phyloP scores from a whole-genome alignment of 2,329 filamentous ascomycete species.

The Allantophomopsis cytisporea region DNA sequence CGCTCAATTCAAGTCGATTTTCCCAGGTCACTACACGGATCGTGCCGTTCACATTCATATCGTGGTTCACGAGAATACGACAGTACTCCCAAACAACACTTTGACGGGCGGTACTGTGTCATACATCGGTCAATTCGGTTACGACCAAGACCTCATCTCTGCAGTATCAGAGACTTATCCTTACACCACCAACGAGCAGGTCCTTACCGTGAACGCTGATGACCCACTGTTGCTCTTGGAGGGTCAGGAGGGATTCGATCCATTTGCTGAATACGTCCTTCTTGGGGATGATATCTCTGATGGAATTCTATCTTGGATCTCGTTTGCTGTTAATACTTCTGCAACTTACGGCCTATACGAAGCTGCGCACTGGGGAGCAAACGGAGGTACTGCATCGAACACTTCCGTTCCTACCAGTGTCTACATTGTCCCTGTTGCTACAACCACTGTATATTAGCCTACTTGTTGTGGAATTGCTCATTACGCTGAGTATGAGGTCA shows the following conservation, averaged over 20 bases:
- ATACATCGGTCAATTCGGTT: slow-evolving; percentile 51
- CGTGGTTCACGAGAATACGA: slow-evolving; percentile 26
- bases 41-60: slow-evolving; percentile 33
- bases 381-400: no score
- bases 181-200: slow-evolving; percentile 30
- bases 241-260: slow-evolving; percentile 30
- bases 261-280: slow-evolving; percentile 39
- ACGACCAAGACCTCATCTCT: slow-evolving; percentile 41
- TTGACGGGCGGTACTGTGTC: slow-evolving; percentile 34
- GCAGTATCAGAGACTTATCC: slow-evolving; percentile 32
- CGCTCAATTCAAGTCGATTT: slow-evolving; percentile 24
- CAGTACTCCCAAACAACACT: slow-evolving; percentile 21
- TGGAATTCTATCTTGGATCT: slow-evolving; percentile 40
- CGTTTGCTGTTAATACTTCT: slow-evolving; percentile 25
- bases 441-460: no score
- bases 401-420: no score
- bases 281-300: slow-evolving; percentile 35
- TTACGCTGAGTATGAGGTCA: no score
- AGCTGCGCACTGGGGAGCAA: no score
- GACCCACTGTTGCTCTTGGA: slow-evolving; percentile 31
- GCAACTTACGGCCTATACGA: no score
- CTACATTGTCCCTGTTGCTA: no score
- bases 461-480: no score
- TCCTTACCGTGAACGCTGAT: slow-evolving; percentile 30
- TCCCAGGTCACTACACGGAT: slow-evolving; percentile 27